Conservation (phyloP, 768 basidiomycete genomes). For the Mycena leptocephala region DNA sequence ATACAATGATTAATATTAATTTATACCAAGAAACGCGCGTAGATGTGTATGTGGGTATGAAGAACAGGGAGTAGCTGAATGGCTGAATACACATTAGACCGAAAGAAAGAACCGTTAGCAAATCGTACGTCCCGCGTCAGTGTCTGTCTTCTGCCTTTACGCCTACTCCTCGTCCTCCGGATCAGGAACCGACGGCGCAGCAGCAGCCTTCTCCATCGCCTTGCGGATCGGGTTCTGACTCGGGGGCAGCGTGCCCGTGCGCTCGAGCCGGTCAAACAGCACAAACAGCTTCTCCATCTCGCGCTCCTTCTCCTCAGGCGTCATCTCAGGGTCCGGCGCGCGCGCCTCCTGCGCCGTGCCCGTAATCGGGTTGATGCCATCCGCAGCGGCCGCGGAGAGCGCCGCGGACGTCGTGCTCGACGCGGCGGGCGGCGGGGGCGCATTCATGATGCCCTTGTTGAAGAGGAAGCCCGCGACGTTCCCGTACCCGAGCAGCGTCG, state of each 20-base stretch:
- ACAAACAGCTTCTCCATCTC: slow-evolving; percentile 95
- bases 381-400: slow-evolving; percentile 52
- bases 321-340: slow-evolving; percentile 74
- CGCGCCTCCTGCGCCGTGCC: slow-evolving; percentile 72
- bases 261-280: slow-evolving; percentile 92
- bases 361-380: slow-evolving; percentile 88
- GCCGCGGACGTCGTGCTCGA: slow-evolving; percentile 49
- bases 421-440: slow-evolving; percentile 60
- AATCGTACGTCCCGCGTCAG: background rate
- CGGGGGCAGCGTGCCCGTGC: slow-evolving; percentile 76
- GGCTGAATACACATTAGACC: background rate
- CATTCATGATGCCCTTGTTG: slow-evolving; percentile 87
- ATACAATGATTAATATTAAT: no score
- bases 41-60: background rate
- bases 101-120: background rate
- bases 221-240: slow-evolving; percentile 82
- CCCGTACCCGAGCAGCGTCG: slow-evolving; percentile 92
- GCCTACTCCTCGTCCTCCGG: background rate
- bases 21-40: no score
- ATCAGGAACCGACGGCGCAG: background rate
- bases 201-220: slow-evolving; percentile 65
- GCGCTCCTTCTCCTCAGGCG: slow-evolving; percentile 94
- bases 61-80: background rate
- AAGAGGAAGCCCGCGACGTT: slow-evolving; percentile 96
- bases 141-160: background rate